phyloP scores from a whole-genome alignment of 202 grass and related monocot species.

The Zizania palustris region DNA sequence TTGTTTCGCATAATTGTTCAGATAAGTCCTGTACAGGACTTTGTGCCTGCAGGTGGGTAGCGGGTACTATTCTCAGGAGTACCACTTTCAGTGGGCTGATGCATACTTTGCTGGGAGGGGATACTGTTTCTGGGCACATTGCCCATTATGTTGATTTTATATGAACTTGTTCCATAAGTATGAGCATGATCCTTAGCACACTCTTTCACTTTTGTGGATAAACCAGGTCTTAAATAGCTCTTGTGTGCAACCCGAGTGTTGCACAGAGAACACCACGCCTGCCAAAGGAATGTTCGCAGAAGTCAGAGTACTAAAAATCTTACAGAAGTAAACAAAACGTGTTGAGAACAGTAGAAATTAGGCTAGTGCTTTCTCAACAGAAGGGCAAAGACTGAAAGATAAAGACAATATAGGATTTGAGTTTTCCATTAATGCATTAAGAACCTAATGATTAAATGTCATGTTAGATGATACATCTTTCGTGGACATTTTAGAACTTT shows the following conservation, averaged over 20 bases:
- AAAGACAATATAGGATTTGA: slow-evolving; percentile 1
- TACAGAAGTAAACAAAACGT: slow-evolving; percentile 31
- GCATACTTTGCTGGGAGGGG: slow-evolving; percentile 42
- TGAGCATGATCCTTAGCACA: slow-evolving; percentile 26
- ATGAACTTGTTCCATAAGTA: slow-evolving; percentile 38
- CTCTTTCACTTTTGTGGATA: no score
- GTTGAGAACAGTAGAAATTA: slow-evolving; percentile 16
- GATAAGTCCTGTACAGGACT: slow-evolving; percentile 26
- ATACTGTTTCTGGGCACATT: slow-evolving; percentile 35
- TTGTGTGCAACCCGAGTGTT: slow-evolving; percentile 56
- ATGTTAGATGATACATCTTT: background rate
- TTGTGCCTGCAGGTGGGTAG: slow-evolving; percentile 32
- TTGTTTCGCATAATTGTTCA: slow-evolving; percentile 30
- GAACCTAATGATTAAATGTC: background rate
- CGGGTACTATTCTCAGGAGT: slow-evolving; percentile 14
- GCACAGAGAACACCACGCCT: slow-evolving; percentile 85
- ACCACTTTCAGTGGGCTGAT: slow-evolving; percentile 33
- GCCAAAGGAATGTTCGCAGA: slow-evolving; percentile 38
- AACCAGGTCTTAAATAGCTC: slow-evolving; percentile 91
- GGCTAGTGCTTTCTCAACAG: slow-evolving; percentile 1
- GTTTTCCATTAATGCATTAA: slow-evolving; percentile 19
- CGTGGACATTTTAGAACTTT: slow-evolving; percentile 15
- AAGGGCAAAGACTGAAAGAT: slow-evolving; percentile 14
- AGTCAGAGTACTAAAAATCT: slow-evolving; percentile 10
- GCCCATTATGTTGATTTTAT: slow-evolving; percentile 42